Base-by-base conservation (phyloP, 1,139 yeast genomes). In the Nadsonia starkeyi-henricii region DNA sequence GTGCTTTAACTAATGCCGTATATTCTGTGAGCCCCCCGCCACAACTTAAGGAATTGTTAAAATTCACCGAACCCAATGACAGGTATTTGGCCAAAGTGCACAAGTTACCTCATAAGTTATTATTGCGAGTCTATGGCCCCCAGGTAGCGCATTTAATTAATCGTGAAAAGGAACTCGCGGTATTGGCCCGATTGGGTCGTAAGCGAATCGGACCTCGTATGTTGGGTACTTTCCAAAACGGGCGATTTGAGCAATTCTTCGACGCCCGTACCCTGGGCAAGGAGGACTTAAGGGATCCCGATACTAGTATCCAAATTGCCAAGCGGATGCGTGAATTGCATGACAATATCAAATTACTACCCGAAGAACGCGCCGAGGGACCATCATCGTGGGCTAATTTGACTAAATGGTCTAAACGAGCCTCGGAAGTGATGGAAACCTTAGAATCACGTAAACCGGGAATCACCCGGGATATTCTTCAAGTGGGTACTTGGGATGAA, bases 271-370 rank as follows among this genome's bases (percentile, higher is more conserved):
- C 96, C 1, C 72, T 91, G 54, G 77, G 79, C 45, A 81, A 78
- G 57, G 73, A 75, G 13, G 86, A 85, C 56, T 77, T 91, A 50
- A 74, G 94, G 60, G 79, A 80, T 54, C 79, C 85, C 53, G 79
- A 80, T 21, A 79, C 85, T 20, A 79, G 91, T 46, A 81, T 82
- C 55, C 85, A 85, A 70, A 81, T 91, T 55, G 96, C 96, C 9
- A 79, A 95, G 69, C 80, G 98, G 68, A 91, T 91, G 97, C 82
- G 91, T 58, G 97, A 91, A 58, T 72, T 91, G 52, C 98, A 91
- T 61, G 74, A 74, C 52, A 88, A 89, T 58, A 79, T 91, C 30
- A 77, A 76, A n/a, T 67, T 91, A 49, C 74, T 76, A 36, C 60
- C 63, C 7, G 66, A 64, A 2, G 89, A 81, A 56, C 65, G 70